Percentiles rank a stretch among this genome's conserved stretches.
phyloP scores from a whole-genome alignment of 352 stramenopile genomes.

The Globisporangium middletonii region DNA sequence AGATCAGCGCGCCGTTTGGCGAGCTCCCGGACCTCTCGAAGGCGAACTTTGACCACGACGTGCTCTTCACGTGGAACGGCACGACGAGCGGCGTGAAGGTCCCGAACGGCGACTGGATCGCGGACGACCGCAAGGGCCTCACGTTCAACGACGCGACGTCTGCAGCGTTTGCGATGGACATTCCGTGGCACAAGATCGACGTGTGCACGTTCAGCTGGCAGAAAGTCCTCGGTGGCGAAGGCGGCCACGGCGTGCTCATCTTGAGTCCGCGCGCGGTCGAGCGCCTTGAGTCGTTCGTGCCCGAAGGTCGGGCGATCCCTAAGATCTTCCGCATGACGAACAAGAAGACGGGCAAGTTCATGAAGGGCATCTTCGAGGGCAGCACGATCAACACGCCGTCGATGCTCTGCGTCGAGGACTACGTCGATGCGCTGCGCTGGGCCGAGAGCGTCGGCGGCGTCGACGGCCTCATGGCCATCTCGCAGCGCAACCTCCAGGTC shows the following conservation, averaged over 20 bases:
- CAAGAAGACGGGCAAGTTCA: conserved; percentile 92
- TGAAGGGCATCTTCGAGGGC: conserved; percentile 95
- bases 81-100: conserved; percentile 97
- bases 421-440: conserved; percentile 97
- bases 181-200: conserved; percentile 98
- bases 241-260: conserved; percentile 96
- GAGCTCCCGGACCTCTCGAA: conserved; percentile 92
- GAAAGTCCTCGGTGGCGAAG: conserved; percentile 98
- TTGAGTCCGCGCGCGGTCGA: conserved; percentile 95
- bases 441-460: conserved; percentile 93
- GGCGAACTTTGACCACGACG: conserved; percentile 94
- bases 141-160: conserved; percentile 98
- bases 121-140: conserved; percentile 91
- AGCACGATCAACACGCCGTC: conserved; percentile 99
- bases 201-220: conserved; percentile 99
- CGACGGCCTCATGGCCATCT: conserved; percentile 91
- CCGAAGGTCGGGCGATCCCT: conserved; percentile 87
- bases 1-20: conserved; percentile 95
- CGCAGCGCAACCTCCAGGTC: conserved; percentile 92
- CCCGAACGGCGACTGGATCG: conserved; percentile 95
- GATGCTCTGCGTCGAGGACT: conserved; percentile 99
- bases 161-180: conserved; percentile 98
- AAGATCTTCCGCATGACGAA: conserved; percentile 99
- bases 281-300: conserved; percentile 94
- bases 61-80: conserved; percentile 99